These are phyloP conservation scores for Aphanoascus verrucosus DNA, from an alignment of 2,329 filamentous ascomycete genomes.

Conservation along the genomic window DNA sequence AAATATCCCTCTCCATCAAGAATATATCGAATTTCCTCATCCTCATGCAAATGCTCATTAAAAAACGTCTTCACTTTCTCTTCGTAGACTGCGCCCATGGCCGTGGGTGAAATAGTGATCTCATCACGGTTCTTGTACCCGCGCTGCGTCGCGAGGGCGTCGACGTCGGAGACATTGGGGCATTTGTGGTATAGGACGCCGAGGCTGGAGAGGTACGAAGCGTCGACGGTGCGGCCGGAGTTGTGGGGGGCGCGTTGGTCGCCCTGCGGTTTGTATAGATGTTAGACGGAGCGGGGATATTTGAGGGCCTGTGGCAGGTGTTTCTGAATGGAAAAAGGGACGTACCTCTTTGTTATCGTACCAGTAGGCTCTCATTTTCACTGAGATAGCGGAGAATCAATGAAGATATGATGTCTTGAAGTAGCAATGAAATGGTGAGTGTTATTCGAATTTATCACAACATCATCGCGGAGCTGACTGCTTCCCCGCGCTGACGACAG, in stretches of 20 bases:
- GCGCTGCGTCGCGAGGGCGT: constrained; percentile 62
- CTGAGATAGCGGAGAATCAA: not conserved
- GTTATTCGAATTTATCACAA: not conserved
- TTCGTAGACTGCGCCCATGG: constrained; percentile 81
- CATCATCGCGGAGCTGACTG: not conserved
- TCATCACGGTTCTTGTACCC: constrained; percentile 92
- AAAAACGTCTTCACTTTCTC: constrained; percentile 92
- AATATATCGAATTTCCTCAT: constrained; percentile 96
- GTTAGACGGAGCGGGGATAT: constrained; percentile 8
- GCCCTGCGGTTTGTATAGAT: constrained; percentile 47
- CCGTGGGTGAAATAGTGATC: constrained; percentile 74
- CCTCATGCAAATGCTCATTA: constrained; percentile 89
- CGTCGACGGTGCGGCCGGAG: constrained; percentile 59
- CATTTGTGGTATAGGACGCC: constrained; percentile 72
- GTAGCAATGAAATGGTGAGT: not conserved
- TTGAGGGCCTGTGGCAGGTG: not conserved
- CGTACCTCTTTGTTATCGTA: constrained; percentile 55
- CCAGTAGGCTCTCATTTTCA: constrained; percentile 59
- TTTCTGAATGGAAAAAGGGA: not conserved
- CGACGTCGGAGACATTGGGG: constrained; percentile 54
- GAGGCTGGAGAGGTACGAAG: constrained; percentile 56
- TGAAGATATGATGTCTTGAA: not conserved
- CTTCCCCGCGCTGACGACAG: constrained; percentile 10
- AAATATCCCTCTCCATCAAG: constrained; percentile 82
- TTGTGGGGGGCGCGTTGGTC: constrained; percentile 90